Percentiles rank a stretch among this genome's conserved stretches.
These are phyloP conservation scores for Verticillium isaacii DNA, from an alignment of 2,329 filamentous ascomycete genomes.

Conservation along the genomic window DNA sequence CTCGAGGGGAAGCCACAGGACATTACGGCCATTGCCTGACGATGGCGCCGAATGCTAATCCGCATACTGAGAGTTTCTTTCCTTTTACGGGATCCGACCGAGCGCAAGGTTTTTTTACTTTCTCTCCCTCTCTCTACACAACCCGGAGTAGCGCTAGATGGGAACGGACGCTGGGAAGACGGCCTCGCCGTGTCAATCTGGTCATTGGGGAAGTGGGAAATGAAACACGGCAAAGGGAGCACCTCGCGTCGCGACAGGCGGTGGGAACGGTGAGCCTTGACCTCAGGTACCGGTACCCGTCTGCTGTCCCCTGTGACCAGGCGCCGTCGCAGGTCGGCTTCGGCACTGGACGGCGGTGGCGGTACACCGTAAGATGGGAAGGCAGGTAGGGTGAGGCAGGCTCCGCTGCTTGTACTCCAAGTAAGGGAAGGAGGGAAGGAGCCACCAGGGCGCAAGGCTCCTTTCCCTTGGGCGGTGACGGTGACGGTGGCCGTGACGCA, in stretches of 20 bases:
- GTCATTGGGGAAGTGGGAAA: too few species aligned
- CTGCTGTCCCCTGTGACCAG: background rate
- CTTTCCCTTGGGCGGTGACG: constrained; percentile 10
- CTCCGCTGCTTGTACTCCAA: background rate
- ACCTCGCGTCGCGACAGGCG: too few species aligned
- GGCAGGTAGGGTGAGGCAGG: background rate
- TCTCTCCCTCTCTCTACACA: too few species aligned
- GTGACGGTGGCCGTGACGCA: constrained; percentile 10
- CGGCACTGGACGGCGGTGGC: background rate
- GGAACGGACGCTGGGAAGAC: too few species aligned
- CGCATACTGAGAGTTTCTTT: background rate
- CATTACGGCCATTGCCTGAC: background rate
- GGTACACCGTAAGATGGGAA: background rate
- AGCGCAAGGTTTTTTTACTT: background rate
- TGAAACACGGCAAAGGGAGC: too few species aligned
- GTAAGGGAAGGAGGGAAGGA: background rate
- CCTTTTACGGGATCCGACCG: background rate
- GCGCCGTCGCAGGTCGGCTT: background rate
- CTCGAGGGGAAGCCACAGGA: background rate
- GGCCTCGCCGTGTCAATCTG: too few species aligned
- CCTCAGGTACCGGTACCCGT: too few species aligned
- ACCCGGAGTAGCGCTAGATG: too few species aligned
- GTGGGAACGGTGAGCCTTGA: too few species aligned
- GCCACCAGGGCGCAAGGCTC: background rate
- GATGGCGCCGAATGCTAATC: background rate